A percentile compares a stretch with the other conserved stretches of the same genome.
Evolutionary conservation across 805 yeast genomes (phyloP).

Genomic region (Candida manassasensis): DNA sequence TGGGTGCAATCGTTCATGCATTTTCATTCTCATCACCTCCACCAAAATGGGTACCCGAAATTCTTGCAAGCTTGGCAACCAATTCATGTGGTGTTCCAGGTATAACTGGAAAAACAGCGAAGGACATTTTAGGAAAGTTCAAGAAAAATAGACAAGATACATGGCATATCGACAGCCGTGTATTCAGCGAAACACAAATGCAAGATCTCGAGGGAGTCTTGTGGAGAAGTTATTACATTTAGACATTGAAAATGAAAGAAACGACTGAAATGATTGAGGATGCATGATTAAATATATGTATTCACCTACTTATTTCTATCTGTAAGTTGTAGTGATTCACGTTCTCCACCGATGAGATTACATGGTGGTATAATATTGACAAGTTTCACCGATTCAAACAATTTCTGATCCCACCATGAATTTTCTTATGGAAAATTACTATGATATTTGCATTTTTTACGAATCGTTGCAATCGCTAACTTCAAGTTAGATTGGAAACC

Average conservation of each 20-base stretch:
- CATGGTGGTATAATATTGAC: too few species aligned
- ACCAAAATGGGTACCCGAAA: conserved; percentile 81
- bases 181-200: conserved; percentile 71
- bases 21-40: conserved; percentile 90
- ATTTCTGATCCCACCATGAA: too few species aligned
- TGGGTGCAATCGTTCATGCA: conserved; percentile 84
- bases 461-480: too few species aligned
- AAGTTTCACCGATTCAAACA: too few species aligned
- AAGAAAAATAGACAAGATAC: conserved; percentile 92
- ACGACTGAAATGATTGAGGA: too few species aligned
- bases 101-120: conserved; percentile 76
- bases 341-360: too few species aligned
- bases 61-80: conserved; percentile 64
- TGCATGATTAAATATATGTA: too few species aligned
- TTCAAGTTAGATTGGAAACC: conserved; percentile 30
- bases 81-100: conserved; percentile 74
- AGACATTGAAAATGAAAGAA: too few species aligned
- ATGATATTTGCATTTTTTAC: too few species aligned
- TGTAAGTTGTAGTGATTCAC: too few species aligned
- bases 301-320: too few species aligned
- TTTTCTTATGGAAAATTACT: too few species aligned
- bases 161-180: conserved; percentile 84
- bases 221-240: conserved; percentile 89
- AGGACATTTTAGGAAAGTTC: conserved; percentile 73
- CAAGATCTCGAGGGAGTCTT: conserved; percentile 92